phyloP scores from a whole-genome alignment of 768 basidiomycete species.

The Punctularia strigosozonata region DNA sequence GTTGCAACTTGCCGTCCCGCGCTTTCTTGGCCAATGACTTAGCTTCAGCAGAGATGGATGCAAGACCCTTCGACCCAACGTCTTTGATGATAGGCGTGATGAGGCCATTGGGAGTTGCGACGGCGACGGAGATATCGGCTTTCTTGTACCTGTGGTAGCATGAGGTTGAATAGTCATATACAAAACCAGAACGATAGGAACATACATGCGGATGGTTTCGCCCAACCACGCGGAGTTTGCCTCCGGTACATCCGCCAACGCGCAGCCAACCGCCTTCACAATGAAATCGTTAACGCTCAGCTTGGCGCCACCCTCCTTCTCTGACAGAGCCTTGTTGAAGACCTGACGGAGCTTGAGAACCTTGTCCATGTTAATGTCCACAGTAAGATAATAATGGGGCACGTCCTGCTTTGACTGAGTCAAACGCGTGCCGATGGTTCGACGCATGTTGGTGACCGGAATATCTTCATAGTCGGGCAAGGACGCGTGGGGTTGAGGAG shows the following conservation, averaged over 20 bases:
- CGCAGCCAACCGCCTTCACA: constrained; percentile 87
- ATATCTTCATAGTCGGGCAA: constrained; percentile 75
- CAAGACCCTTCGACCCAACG: constrained; percentile 84
- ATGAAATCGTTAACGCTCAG: constrained; percentile 98
- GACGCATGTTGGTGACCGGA: constrained; percentile 90
- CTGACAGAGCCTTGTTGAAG: constrained; percentile 82
- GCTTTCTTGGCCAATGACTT: constrained; percentile 93
- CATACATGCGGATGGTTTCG: constrained; percentile 89
- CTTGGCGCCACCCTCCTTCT: constrained; percentile 86
- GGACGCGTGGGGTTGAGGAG: constrained; percentile 36
- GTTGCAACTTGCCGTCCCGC: constrained; percentile 90
- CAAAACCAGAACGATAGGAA: constrained; percentile 2
- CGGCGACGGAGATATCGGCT: constrained; percentile 94
- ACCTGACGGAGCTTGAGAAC: constrained; percentile 87
- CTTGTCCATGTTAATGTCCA: constrained; percentile 95
- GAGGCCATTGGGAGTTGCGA: constrained; percentile 89
- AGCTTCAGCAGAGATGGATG: constrained; percentile 84
- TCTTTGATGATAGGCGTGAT: constrained; percentile 98
- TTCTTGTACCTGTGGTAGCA: constrained; percentile 66
- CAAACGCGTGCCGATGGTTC: constrained; percentile 82
- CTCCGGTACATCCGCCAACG: constrained; percentile 90
- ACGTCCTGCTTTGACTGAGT: constrained; percentile 87
- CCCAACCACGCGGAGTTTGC: constrained; percentile 98
- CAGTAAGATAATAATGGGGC: constrained; percentile 96
- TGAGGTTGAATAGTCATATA: constrained; percentile 1